These are phyloP conservation scores for Bauhinia variegata DNA, from an alignment of 306 rosid species.

Conservation along the genomic window DNA sequence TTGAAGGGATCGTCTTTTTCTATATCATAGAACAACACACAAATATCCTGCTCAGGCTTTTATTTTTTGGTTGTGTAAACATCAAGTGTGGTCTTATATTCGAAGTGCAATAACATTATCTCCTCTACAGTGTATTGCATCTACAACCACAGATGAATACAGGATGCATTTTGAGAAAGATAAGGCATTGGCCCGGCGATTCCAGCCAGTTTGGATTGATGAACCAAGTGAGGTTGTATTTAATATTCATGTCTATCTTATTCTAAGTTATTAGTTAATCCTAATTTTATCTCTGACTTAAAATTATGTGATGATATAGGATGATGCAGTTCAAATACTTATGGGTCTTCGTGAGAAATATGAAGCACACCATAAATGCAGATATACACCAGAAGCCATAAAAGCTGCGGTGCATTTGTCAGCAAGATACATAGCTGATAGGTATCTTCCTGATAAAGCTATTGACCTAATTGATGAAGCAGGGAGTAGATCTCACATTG, in stretches of 20 bases:
- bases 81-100: slow-evolving; percentile 13
- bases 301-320: slow-evolving; percentile 42
- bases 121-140: slow-evolving; percentile 80
- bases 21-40: neutral
- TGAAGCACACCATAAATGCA: slow-evolving; percentile 80
- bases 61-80: neutral
- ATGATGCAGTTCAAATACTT: slow-evolving; percentile 69
- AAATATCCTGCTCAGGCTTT: neutral
- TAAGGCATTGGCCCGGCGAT: slow-evolving; percentile 82
- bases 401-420: slow-evolving; percentile 74
- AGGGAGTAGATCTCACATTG: slow-evolving; percentile 91
- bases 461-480: slow-evolving; percentile 97
- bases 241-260: slow-evolving; percentile 30
- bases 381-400: slow-evolving; percentile 69
- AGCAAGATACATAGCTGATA: slow-evolving; percentile 73
- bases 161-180: slow-evolving; percentile 84
- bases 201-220: slow-evolving; percentile 84
- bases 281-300: slow-evolving; percentile 31
- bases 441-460: slow-evolving; percentile 98
- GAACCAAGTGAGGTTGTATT: slow-evolving; percentile 83
- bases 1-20: slow-evolving; percentile 7
- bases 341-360: slow-evolving; percentile 72
- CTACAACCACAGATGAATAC: slow-evolving; percentile 86
- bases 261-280: slow-evolving; percentile 5
- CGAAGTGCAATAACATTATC: slow-evolving; percentile 25